Conservation (phyloP, 768 basidiomycete species). For the Rhodotorula babjevae region DNA sequence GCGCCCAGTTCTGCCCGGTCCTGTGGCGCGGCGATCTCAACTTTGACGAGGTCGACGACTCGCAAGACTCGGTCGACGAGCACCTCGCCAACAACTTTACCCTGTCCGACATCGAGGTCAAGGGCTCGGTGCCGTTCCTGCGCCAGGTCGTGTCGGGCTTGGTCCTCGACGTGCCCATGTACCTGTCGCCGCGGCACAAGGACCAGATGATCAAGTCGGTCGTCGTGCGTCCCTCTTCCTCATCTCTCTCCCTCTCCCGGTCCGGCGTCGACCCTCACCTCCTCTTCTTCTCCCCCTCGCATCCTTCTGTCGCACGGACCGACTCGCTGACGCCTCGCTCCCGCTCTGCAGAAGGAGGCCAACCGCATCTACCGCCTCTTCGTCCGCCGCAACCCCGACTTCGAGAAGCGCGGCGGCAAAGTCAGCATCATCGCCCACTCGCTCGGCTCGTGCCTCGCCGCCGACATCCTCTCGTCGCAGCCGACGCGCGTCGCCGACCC, state of each 20-base stretch:
- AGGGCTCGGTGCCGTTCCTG: conserved; percentile 36
- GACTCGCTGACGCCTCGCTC: background rate
- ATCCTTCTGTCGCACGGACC: too few relatives aligned
- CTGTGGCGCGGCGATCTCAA: conserved; percentile 41
- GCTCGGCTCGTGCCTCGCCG: conserved; percentile 37
- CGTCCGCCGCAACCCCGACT: conserved; percentile 40
- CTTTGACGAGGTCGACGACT: conserved; percentile 26
- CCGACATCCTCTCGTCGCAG: conserved; percentile 41
- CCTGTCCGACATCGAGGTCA: conserved; percentile 36
- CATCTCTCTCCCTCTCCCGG: background rate
- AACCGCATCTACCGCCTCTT: conserved; percentile 43
- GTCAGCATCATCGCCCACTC: conserved; percentile 42
- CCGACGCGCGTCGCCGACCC: conserved; percentile 31
- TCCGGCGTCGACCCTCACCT: too few relatives aligned
- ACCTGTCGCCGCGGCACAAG: conserved; percentile 37
- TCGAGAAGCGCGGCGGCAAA: conserved; percentile 28
- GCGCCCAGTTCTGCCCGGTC: conserved; percentile 42
- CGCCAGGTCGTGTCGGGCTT: conserved; percentile 37
- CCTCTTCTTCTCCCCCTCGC: too few relatives aligned
- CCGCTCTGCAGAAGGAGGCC: conserved; percentile 23
- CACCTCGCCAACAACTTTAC: conserved; percentile 36
- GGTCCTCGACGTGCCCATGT: conserved; percentile 41
- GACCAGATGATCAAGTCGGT: conserved; percentile 40
- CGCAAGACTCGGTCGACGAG: conserved; percentile 32
- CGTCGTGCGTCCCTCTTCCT: conserved; percentile 8